Conservation (phyloP, 2,329 filamentous ascomycete genomes). For the Fonsecaea nubica region DNA sequence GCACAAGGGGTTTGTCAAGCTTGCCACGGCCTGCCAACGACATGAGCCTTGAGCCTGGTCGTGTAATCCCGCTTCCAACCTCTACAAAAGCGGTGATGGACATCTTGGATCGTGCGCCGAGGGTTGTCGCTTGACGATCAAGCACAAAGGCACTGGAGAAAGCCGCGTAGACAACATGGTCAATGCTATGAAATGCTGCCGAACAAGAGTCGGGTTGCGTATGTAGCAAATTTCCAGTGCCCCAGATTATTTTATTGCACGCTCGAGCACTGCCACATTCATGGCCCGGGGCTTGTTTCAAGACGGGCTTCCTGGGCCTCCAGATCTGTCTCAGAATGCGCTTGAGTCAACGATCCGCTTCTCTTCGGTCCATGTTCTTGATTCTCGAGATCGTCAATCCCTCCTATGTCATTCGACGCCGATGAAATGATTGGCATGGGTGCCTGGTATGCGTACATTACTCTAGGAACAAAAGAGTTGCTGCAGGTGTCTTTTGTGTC, state of each 20-base stretch:
- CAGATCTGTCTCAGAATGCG: slow-evolving; percentile 17
- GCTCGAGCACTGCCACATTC: slow-evolving; percentile 28
- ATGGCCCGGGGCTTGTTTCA: slow-evolving; percentile 27
- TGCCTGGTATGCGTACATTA: slow-evolving; percentile 5
- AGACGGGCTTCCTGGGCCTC: not conserved
- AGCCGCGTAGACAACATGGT: not conserved
- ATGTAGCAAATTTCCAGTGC: slow-evolving; percentile 22
- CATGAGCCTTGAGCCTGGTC: not conserved
- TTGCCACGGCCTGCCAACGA: slow-evolving; percentile 14
- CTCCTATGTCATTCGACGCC: not conserved
- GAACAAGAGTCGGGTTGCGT: slow-evolving; percentile 1
- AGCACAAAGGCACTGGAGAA: not conserved
- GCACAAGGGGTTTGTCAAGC: slow-evolving; percentile 6
- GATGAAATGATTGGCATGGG: slow-evolving; percentile 13
- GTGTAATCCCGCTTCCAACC: slow-evolving; percentile 23
- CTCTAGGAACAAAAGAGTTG: not conserved
- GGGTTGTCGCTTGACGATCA: not conserved
- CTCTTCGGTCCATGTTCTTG: slow-evolving; percentile 7
- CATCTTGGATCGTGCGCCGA: not conserved
- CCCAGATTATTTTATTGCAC: not conserved
- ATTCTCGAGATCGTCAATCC: not conserved
- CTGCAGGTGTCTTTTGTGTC: not conserved
- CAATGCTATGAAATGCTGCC: not conserved
- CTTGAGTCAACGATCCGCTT: not conserved
- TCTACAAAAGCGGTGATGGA: not conserved